phyloP scores from a whole-genome alignment of 2,329 filamentous ascomycete species.

The Colletotrichum magnum region DNA sequence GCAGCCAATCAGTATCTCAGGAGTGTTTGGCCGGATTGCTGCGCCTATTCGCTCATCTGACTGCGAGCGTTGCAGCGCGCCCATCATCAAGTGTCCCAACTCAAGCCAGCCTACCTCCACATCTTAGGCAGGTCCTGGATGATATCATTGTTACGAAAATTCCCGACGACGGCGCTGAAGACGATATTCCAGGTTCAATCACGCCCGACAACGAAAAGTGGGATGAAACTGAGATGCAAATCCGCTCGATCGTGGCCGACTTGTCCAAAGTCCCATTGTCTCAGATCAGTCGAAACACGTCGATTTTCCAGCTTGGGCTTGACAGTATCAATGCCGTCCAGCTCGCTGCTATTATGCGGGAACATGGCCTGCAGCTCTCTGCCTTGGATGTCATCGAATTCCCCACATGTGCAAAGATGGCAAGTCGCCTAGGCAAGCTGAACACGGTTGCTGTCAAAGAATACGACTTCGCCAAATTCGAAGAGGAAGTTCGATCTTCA shows the following conservation, averaged over 20 bases:
- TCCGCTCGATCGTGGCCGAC: slow-evolving; percentile 26
- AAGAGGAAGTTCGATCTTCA: slow-evolving; percentile 52
- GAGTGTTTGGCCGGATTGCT: slow-evolving; percentile 3
- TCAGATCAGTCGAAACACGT: slow-evolving; percentile 71
- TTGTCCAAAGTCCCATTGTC: slow-evolving; percentile 12
- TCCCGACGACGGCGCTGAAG: neutral
- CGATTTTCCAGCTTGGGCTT: slow-evolving; percentile 89
- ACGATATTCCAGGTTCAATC: neutral
- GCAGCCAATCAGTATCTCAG: slow-evolving; percentile 8
- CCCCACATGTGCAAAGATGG: slow-evolving; percentile 60
- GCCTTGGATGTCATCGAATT: slow-evolving; percentile 82
- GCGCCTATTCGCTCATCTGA: slow-evolving; percentile 1
- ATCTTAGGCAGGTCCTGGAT: slow-evolving; percentile 41
- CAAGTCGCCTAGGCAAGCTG: slow-evolving; percentile 39
- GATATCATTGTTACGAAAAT: slow-evolving; percentile 37
- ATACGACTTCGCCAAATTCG: slow-evolving; percentile 60
- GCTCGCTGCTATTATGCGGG: slow-evolving; percentile 77
- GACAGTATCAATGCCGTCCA: slow-evolving; percentile 93
- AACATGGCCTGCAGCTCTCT: slow-evolving; percentile 69
- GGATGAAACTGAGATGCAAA: slow-evolving; percentile 41
- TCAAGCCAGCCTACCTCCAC: slow-evolving; percentile 44
- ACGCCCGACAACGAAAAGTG: slow-evolving; percentile 24
- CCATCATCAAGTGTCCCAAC: slow-evolving; percentile 38
- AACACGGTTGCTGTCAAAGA: neutral
- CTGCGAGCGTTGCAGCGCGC: slow-evolving; percentile 32